Base-by-base conservation (phyloP, 1,284 basidiomycete species). In the Coniferiporia weirii region DNA sequence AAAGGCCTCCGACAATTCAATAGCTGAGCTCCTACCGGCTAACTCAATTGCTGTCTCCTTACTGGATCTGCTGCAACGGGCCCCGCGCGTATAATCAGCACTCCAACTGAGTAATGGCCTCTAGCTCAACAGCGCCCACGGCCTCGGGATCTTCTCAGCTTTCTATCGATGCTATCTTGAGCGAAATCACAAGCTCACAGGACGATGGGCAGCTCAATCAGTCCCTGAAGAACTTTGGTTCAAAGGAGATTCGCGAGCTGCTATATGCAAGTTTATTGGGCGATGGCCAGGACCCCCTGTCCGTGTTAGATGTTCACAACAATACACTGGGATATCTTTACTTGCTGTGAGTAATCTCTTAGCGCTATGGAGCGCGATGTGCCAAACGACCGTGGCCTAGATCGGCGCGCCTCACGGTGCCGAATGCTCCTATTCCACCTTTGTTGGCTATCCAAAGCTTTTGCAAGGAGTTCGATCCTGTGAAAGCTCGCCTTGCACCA, bases 291-390 rank as follows among this genome's bases (percentile, higher is more conserved):
- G 87, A 90, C 67, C 87, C 88, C 4, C 67, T 90, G 55, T 63
- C 70, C 2, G 66, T 85, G 10, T 71, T 91, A 47, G 77, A 87
- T 63, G 69, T 80, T 20, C 70, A 73, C 36, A 67, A 67, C 43
- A 79, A 88, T 68, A 85, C 87, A 0, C 68, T 90, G 4, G 87
- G 83, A 0, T 78, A 80, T 46, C 70, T 91, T 36, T 86, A 83
- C 65, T 84, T 91, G 45, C 68, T 91, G 89, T 90, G 65, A 72
- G 86, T 76, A 17, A 36, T 32, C 57, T 51, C 56, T 55, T 51
- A 40, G 47, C 34, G 15, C 7, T 10, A 38, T 36, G 50, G 2
- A 46, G 6, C 22, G 1, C 15, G 15, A 1, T 54, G 35, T 46
- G 43, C n/a, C 10, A 52, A 15, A 19, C 52, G 15, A 13, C 57